Evolutionary conservation across 768 basidiomycete genomes (phyloP).

Genomic region (Collybiopsis luxurians): DNA sequence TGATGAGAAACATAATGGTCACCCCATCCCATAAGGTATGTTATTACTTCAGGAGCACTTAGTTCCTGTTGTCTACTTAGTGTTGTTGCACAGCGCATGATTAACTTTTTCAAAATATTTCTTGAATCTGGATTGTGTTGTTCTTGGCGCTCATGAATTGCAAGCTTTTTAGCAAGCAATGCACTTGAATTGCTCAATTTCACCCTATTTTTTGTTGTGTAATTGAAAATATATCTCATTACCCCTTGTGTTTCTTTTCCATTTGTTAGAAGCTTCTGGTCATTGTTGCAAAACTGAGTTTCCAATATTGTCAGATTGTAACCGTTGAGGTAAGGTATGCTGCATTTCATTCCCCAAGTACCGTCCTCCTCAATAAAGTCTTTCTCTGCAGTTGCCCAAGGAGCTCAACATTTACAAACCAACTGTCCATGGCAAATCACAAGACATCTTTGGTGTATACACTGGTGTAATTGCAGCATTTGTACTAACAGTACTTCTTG

Average conservation of each 20-base stretch:
- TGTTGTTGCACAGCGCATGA: too few species aligned
- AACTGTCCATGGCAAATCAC: constrained; percentile 9
- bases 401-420: constrained; percentile 33
- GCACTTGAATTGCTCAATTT: constrained; percentile 33
- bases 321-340: constrained; percentile 21
- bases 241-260: constrained; percentile 29
- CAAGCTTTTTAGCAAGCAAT: constrained; percentile 30
- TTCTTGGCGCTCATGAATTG: constrained; percentile 14
- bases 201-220: constrained; percentile 39
- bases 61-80: constrained; percentile 27
- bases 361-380: constrained; percentile 25
- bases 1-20: constrained; percentile 33
- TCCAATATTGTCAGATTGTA: constrained; percentile 24
- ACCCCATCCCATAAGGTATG: constrained; percentile 44
- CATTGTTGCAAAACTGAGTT: constrained; percentile 29
- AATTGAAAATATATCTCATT: constrained; percentile 35
- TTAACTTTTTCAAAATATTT: too few species aligned
- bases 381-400: constrained; percentile 18
- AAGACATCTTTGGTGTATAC: constrained; percentile 21
- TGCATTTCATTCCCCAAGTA: constrained; percentile 23
- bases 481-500: constrained; percentile 23
- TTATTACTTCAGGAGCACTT: constrained; percentile 33
- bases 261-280: constrained; percentile 35
- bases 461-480: constrained; percentile 31
- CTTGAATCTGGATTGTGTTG: too few species aligned